phyloP scores from a whole-genome alignment of 1,139 yeast species.

The Arxiozyma slooffiae region DNA sequence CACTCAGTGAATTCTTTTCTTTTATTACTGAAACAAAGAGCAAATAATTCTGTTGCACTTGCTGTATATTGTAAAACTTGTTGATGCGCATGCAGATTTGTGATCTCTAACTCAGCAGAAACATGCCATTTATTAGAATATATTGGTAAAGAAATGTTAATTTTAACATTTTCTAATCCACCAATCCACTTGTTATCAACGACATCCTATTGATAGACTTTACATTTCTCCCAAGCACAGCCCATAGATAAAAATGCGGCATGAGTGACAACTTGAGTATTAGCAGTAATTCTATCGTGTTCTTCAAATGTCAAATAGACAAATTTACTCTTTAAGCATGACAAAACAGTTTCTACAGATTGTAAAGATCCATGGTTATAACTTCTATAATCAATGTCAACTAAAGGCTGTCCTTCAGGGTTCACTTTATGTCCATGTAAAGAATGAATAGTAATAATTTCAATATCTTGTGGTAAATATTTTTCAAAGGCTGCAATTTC shows the following conservation, averaged over 20 bases:
- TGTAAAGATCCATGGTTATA: slow-evolving; percentile 39
- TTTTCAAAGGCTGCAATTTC: slow-evolving; percentile 81
- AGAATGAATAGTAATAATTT: slow-evolving; percentile 81
- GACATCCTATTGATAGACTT: slow-evolving; percentile 76
- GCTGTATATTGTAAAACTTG: slow-evolving; percentile 85
- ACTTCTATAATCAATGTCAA: slow-evolving; percentile 68
- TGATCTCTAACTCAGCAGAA: slow-evolving; percentile 92
- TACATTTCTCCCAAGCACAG: slow-evolving; percentile 77
- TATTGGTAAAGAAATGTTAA: slow-evolving; percentile 82
- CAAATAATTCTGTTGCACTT: slow-evolving; percentile 72
- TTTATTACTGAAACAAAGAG: slow-evolving; percentile 68
- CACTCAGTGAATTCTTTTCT: slow-evolving; percentile 49
- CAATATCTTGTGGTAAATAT: slow-evolving; percentile 63
- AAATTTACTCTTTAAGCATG: slow-evolving; percentile 66
- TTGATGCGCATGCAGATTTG: slow-evolving; percentile 87
- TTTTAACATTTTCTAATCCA: slow-evolving; percentile 91
- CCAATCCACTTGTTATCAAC: slow-evolving; percentile 61
- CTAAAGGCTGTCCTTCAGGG: slow-evolving; percentile 87
- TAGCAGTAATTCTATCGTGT: slow-evolving; percentile 93
- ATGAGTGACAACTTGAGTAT: slow-evolving; percentile 96
- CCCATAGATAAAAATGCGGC: slow-evolving; percentile 98
- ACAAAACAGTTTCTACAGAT: slow-evolving; percentile 54
- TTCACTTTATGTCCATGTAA: slow-evolving; percentile 89
- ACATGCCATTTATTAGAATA: slow-evolving; percentile 96
- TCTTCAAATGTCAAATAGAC: slow-evolving; percentile 75